These are phyloP conservation scores for Fagus crenata DNA, from an alignment of 306 rosid genomes.

Conservation along the genomic window DNA sequence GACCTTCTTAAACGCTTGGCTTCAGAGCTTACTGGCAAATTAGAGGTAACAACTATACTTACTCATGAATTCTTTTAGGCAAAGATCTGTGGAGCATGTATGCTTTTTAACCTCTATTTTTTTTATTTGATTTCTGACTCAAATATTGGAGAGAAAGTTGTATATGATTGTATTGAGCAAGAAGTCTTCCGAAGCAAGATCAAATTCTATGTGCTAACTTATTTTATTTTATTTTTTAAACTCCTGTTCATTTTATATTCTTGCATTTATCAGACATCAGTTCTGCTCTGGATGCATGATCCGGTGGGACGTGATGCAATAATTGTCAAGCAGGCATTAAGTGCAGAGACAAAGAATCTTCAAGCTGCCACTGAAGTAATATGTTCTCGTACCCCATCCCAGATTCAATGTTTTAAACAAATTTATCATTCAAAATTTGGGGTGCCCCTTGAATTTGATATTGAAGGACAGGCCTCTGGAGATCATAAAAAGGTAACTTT, in stretches of 20 bases:
- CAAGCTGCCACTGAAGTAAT: conserved; percentile 74
- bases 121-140: background rate
- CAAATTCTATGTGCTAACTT: background rate
- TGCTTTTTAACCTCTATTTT: background rate
- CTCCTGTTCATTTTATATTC: background rate
- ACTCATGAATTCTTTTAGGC: background rate
- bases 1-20: conserved; percentile 70
- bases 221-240: background rate
- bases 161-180: background rate
- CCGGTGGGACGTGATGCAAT: conserved; percentile 73
- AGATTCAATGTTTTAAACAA: conserved; percentile 69
- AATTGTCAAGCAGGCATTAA: conserved; percentile 43
- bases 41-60: conserved; percentile 47
- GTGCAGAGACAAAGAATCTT: conserved; percentile 23
- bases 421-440: conserved; percentile 52
- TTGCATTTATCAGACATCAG: conserved; percentile 48
- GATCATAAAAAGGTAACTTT: conserved; percentile 60
- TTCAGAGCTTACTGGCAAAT: conserved; percentile 65
- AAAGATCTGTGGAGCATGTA: background rate
- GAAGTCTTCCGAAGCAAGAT: background rate
- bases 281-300: conserved; percentile 79
- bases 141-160: background rate
- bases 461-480: conserved; percentile 53
- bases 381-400: conserved; percentile 75
- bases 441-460: conserved; percentile 52